Conservation (phyloP, 257 asterid genomes). For the Solanum appendiculatum region DNA sequence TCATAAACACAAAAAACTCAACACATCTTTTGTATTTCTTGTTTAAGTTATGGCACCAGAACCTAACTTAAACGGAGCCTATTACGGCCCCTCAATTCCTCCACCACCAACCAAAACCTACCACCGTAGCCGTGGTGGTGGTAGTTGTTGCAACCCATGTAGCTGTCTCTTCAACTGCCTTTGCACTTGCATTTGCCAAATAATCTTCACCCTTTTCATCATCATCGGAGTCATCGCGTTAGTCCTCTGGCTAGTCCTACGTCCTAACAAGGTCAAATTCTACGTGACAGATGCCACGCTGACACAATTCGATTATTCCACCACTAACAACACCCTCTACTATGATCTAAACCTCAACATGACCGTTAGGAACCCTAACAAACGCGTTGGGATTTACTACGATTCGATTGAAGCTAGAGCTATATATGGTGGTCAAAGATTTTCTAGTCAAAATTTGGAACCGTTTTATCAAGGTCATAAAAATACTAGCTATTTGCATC, state of each 20-base stretch:
- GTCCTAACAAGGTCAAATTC: conserved; percentile 62
- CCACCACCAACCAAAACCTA: conserved; percentile 33
- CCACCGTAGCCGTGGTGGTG: conserved; percentile 44
- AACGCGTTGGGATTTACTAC: conserved; percentile 72
- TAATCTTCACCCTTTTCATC: conserved; percentile 38
- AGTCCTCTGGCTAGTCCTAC: conserved; percentile 57
- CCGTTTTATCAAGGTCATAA: conserved; percentile 53
- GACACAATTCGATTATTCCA: conserved; percentile 39
- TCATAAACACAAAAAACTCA: background rate
- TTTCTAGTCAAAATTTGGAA: conserved; percentile 21
- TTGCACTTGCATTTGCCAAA: conserved; percentile 65
- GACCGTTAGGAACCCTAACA: conserved; percentile 75
- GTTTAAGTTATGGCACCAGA: background rate
- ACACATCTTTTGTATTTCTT: background rate
- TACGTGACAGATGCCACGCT: conserved; percentile 44
- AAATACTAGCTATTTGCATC: conserved; percentile 26
- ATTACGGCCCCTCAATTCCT: conserved; percentile 81
- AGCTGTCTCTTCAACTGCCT: conserved; percentile 58
- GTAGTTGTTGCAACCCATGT: conserved; percentile 62
- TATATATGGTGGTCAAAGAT: conserved; percentile 46
- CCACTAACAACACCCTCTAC: conserved; percentile 39
- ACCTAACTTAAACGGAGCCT: conserved; percentile 59
- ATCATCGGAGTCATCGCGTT: conserved; percentile 29
- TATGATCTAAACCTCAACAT: conserved; percentile 60
- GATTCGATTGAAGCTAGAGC: conserved; percentile 67